Conservation (phyloP, 345 rosid species). For the Cardamine resedifolia region DNA sequence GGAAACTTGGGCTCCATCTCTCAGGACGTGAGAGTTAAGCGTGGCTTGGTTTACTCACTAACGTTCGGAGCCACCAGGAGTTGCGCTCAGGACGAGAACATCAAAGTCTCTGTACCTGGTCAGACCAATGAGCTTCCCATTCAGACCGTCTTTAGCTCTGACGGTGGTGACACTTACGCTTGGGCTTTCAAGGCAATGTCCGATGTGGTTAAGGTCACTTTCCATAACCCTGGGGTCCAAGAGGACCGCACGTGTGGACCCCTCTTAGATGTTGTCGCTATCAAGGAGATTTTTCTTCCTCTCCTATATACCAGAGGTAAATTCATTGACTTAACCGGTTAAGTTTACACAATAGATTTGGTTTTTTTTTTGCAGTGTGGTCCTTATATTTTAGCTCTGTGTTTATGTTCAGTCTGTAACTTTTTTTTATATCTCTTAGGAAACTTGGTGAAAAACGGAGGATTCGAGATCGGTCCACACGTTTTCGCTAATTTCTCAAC, state of each 20-base stretch:
- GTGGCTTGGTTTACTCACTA: conserved; percentile 53
- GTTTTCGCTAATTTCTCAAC: conserved; percentile 77
- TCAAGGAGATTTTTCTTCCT: conserved; percentile 69
- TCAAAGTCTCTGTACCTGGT: conserved; percentile 55
- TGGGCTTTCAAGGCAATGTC: conserved; percentile 63
- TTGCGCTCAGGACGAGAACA: conserved; percentile 79
- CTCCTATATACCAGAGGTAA: conserved; percentile 45
- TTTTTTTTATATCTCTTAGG: conserved; percentile 4
- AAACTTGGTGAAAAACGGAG: conserved; percentile 75
- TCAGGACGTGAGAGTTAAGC: conserved; percentile 45
- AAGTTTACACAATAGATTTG: background rate
- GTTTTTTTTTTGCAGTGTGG: background rate
- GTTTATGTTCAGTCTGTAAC: background rate
- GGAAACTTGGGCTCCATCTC: conserved; percentile 80
- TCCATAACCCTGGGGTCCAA: conserved; percentile 82
- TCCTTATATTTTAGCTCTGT: background rate
- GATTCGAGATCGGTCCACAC: conserved; percentile 77
- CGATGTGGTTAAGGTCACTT: conserved; percentile 50
- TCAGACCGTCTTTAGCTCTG: conserved; percentile 73
- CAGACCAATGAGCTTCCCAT: conserved; percentile 59
- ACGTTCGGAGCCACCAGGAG: conserved; percentile 79
- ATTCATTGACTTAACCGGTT: background rate
- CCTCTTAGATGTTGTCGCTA: conserved; percentile 76
- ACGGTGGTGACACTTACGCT: conserved; percentile 86
- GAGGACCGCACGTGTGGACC: conserved; percentile 88